Evolutionary conservation across 2,329 filamentous ascomycete species (phyloP), one percentile per base, ranked within the genome.

Genomic region (Colletotrichum sp.): DNA sequence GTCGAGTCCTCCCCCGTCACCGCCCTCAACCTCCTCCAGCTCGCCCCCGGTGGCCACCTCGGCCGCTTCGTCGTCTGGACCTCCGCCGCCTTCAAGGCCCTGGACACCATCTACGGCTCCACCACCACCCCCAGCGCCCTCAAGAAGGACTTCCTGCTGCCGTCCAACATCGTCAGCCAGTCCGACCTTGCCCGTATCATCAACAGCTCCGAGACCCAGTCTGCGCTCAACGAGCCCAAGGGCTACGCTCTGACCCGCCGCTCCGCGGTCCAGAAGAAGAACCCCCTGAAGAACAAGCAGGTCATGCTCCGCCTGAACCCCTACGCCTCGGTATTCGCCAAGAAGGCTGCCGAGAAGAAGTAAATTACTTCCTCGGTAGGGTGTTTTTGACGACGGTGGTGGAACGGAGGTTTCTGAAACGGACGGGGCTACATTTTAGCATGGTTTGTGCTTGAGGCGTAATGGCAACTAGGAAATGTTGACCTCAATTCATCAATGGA

Each of bases 1-100:
- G 96, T 99, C 82, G 97, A 99, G 95, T 98, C 96, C 81, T 96
- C 92, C 85, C 94, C 96, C 82, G 96, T 98, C 88, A 96, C 94
- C 90, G 91, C 95, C 80, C 93, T 99, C 84, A 98, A 99, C 93
- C 96, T 99, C 84, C 95, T 99, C 87, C 97, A 99, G 92, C 95
- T 99, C 86, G 97, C 97, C 81, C 97, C 97, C 82, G 97, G 97
- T 92, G 98, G 97, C 84, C 97, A 99, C 91, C 95, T 99, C 83
- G 97, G 97, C 84, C 97, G 97, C 85, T 99, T 99, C 93, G 93
- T 99, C 88, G 92, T 99, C 92, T 99, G 97, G 97, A 97, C 97
- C 84, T 99, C 98, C 70, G 92, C 95, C 80, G 97, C 97, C 80
- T 99, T 99, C 92, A 93, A 96, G 89, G 95, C 96, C 80, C 95